Base-by-base conservation (phyloP, 208 protist species). In the Leishmania mexicana region DNA sequence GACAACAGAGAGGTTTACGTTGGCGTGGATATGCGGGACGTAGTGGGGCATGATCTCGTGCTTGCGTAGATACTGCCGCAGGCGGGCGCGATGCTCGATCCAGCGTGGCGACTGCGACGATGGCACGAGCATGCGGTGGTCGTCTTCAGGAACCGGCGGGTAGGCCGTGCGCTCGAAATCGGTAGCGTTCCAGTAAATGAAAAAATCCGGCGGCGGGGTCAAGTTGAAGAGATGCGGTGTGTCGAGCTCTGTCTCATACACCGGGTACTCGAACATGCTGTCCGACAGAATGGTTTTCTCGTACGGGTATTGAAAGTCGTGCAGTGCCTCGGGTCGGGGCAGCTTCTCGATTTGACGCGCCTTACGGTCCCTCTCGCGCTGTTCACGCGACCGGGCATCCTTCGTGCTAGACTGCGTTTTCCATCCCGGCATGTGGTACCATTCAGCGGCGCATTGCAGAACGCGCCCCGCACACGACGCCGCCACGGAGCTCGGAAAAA, bases 261-360 rank as follows among this genome's bases (percentile, higher is more conserved):
- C 90, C 1, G 95, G 95, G 81, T 94, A 96, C 85, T 97, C 89
- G 76, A 96, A 98, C 95, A 97, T 97, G 83, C 89, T 88, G 80
- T 98, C 95, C 67, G 89, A 96, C 31, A 98, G 81, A 42, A 97
- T 87, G 4, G 94, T 97, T 80, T 97, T 98, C 74, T 98, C 94
- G 78, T 96, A 95, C 10, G 93, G 94, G 81, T 97, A 97, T 84
- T 98, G 94, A 79, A 96, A 97, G 79, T 97, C 93, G 85, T 96
- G 94, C 42, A 97, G 88, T 17, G 94, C 93, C 81, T 96, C 89
- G 0, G 94, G 94, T 0, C 88, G 86, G 13, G 95, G 95, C 21
- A 98, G 88, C 84, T 98, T 98, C 65, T 97, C 94, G 81, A 98
- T 95, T 78, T 98, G 95, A 28, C 95, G 90, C 17, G 83, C 83